Conservation (phyloP, 805 yeast species). For the Candida suzukii region DNA sequence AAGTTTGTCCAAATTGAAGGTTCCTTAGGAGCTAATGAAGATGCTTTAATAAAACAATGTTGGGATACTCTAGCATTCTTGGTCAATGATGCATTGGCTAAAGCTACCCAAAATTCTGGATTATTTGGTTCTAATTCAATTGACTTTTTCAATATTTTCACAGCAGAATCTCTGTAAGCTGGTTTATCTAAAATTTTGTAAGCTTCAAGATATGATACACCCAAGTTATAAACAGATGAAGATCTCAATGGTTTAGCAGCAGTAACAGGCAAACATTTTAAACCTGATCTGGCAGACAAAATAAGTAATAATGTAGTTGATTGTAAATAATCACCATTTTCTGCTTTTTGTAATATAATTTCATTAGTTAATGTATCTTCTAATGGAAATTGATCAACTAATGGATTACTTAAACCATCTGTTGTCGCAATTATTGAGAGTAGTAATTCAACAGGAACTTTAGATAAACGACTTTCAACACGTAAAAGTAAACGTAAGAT, state of each 20-base stretch:
- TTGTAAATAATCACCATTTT: neutral
- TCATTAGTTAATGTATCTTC: conserved; percentile 1
- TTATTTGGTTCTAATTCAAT: conserved; percentile 66
- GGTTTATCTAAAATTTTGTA: conserved; percentile 17
- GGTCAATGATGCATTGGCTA: conserved; percentile 69
- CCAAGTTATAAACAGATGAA: conserved; percentile 59
- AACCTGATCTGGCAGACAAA: conserved; percentile 39
- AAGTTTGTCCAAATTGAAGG: conserved; percentile 73
- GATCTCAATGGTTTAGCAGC: conserved; percentile 46
- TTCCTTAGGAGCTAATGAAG: conserved; percentile 60
- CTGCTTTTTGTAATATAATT: neutral
- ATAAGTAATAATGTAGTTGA: conserved; percentile 28
- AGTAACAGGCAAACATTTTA: conserved; percentile 27
- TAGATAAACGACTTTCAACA: conserved; percentile 45
- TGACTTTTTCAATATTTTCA: conserved; percentile 55
- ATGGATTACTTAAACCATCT: neutral
- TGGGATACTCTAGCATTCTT: conserved; percentile 71
- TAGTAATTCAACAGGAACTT: conserved; percentile 41
- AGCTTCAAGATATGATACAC: conserved; percentile 51
- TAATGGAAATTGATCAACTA: conserved; percentile 18
- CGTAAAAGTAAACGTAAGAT: conserved; percentile 44
- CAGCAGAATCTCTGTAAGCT: conserved; percentile 41
- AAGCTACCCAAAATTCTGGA: conserved; percentile 70
- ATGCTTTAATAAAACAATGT: conserved; percentile 86
- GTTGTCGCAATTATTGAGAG: conserved; percentile 13